Percentiles rank a stretch among this genome's conserved stretches.
These are phyloP conservation scores for Westerdykella sp. DNA, from an alignment of 2,329 filamentous ascomycete genomes.

Conservation along the genomic window DNA sequence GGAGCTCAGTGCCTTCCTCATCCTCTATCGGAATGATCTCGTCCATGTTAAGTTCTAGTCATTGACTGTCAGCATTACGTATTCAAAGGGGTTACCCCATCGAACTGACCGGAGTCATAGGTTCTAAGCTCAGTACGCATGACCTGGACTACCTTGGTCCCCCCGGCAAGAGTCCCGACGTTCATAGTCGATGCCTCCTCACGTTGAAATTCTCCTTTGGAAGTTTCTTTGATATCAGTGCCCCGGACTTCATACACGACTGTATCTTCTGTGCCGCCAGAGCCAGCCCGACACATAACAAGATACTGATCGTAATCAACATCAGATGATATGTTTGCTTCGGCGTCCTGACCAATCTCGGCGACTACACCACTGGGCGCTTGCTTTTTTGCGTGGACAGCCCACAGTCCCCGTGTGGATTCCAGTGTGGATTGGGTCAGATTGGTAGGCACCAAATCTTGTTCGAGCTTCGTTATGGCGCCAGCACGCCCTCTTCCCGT, in stretches of 20 bases:
- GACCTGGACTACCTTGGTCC: constrained; percentile 79
- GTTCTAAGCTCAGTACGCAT: constrained; percentile 80
- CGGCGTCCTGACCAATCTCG: constrained; percentile 40
- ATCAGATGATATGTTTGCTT: constrained; percentile 39
- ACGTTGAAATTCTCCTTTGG: constrained; percentile 84
- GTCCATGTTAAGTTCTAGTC: constrained; percentile 69
- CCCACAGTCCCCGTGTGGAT: constrained; percentile 73
- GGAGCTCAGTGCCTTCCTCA: constrained; percentile 71
- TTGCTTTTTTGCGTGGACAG: constrained; percentile 63
- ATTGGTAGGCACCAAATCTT: constrained; percentile 67
- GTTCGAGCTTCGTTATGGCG: constrained; percentile 68
- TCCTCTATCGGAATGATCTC: constrained; percentile 93
- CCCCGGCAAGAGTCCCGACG: constrained; percentile 73
- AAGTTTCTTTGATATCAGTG: constrained; percentile 66
- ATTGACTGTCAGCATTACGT: background rate
- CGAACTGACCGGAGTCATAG: constrained; percentile 73
- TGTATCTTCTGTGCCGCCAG: constrained; percentile 65
- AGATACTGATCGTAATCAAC: constrained; percentile 71
- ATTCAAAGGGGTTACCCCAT: constrained; percentile 4
- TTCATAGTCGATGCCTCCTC: constrained; percentile 82
- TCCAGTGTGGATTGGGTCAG: constrained; percentile 66
- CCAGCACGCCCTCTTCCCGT: constrained; percentile 61
- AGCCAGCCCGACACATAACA: constrained; percentile 66
- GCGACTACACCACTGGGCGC: constrained; percentile 52
- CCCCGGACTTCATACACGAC: constrained; percentile 71